Evolutionary conservation across 345 rosid species (phyloP).

Genomic region (Boechera stricta): DNA sequence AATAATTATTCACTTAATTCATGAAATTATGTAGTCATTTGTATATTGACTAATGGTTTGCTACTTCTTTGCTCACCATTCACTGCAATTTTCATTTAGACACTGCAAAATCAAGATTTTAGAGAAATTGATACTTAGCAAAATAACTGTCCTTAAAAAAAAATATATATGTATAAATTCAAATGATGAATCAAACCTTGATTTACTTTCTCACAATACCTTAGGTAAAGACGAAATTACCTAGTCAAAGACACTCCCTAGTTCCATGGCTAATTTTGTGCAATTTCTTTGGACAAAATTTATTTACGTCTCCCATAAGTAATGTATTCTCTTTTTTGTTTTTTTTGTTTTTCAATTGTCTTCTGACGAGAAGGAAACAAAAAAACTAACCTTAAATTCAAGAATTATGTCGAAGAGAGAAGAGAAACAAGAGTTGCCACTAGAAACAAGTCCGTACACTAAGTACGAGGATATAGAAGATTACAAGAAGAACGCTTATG

Average conservation of each 20-base stretch:
- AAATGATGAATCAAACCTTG: no score
- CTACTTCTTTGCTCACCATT: background rate
- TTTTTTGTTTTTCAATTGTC: background rate
- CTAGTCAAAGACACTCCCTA: constrained; percentile 41
- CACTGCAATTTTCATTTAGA: background rate
- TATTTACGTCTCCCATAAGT: constrained; percentile 34
- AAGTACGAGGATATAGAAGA: constrained; percentile 54
- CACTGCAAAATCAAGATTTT: background rate
- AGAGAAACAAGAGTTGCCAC: constrained; percentile 48
- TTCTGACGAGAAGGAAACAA: background rate
- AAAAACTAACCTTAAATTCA: background rate
- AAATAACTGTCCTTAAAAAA: no score
- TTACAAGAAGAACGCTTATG: constrained; percentile 54
- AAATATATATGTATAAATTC: no score
- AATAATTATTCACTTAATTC: background rate
- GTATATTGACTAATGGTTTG: background rate
- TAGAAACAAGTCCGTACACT: constrained; percentile 57
- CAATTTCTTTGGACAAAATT: constrained; percentile 38
- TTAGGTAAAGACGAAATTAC: background rate
- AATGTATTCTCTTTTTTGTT: background rate
- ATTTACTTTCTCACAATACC: no score
- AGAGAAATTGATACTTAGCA: background rate
- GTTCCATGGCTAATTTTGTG: constrained; percentile 29
- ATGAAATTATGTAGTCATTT: background rate
- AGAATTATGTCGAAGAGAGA: constrained; percentile 33